Evolutionary conservation across 306 rosid genomes (phyloP).

Genomic region (Cicer bijugum): DNA sequence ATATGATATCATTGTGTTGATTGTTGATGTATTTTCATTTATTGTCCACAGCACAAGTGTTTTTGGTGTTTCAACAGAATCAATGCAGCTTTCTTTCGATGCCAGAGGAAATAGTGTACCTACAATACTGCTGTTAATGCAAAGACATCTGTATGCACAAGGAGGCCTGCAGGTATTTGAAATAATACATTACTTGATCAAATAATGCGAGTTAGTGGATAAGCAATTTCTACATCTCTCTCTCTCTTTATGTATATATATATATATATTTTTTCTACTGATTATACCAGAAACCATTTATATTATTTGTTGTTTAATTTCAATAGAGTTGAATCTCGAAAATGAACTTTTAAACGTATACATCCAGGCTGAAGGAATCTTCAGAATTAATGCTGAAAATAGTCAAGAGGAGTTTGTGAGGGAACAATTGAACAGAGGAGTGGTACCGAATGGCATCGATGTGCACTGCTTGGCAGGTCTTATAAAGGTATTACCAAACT

Average conservation of each 20-base stretch:
- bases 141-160: conserved; percentile 77
- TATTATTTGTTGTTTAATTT: conserved; percentile 37
- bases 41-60: conserved; percentile 73
- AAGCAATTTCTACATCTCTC: neutral
- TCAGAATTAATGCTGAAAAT: conserved; percentile 90
- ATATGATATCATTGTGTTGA: conserved; percentile 38
- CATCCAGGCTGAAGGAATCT: conserved; percentile 95
- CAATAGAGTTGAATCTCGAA: conserved; percentile 43
- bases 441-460: conserved; percentile 77
- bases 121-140: conserved; percentile 87
- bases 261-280: no score
- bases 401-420: conserved; percentile 91
- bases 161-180: conserved; percentile 87
- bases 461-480: conserved; percentile 97
- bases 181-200: conserved; percentile 15
- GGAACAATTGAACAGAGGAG: conserved; percentile 87
- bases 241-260: no score
- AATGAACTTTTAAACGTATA: conserved; percentile 43
- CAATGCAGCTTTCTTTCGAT: conserved; percentile 99
- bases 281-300: conserved; percentile 30
- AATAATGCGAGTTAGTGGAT: neutral
- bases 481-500: conserved; percentile 64
- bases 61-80: conserved; percentile 97
- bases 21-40: conserved; percentile 48
- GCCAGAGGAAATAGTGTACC: conserved; percentile 98